Evolutionary conservation across 1,284 basidiomycete genomes (phyloP).

Genomic region (Fomitopsis pinicola): DNA sequence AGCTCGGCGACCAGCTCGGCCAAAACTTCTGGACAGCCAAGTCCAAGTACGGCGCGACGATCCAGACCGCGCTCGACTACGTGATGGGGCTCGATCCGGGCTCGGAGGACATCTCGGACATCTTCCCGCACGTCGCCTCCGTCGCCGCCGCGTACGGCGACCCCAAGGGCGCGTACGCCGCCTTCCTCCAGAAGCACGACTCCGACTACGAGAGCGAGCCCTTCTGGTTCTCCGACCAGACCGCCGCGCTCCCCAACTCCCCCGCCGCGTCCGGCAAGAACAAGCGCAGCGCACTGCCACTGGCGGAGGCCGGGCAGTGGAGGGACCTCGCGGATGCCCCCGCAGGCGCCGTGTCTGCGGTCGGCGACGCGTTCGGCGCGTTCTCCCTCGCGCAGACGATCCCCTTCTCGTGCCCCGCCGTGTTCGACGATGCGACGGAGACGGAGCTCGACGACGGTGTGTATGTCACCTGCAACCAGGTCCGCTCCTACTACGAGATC

Average conservation of each 20-base stretch:
- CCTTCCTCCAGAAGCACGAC: conserved; percentile 42
- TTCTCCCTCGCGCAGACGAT: conserved; percentile 4
- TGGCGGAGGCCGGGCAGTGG: not conserved
- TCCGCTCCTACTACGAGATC: conserved; percentile 37
- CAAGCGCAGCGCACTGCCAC: conserved; percentile 9
- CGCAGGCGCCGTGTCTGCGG: not conserved
- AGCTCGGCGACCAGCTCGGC: conserved; percentile 49
- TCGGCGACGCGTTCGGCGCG: conserved; percentile 3
- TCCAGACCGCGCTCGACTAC: conserved; percentile 54
- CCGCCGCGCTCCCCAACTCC: conserved; percentile 24
- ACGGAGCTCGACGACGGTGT: conserved; percentile 48
- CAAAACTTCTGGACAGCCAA: conserved; percentile 46
- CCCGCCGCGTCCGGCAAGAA: conserved; percentile 19
- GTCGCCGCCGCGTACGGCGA: conserved; percentile 55
- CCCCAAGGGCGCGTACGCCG: conserved; percentile 44
- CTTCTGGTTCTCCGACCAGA: conserved; percentile 53
- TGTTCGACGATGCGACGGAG: conserved; percentile 29
- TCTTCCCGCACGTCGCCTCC: conserved; percentile 50
- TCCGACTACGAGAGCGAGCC: conserved; percentile 35
- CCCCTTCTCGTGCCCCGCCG: conserved; percentile 40
- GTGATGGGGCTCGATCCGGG: conserved; percentile 42
- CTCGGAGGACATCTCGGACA: conserved; percentile 39
- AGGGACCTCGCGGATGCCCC: not conserved
- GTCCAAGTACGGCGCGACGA: conserved; percentile 50
- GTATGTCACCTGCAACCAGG: conserved; percentile 42